Evolutionary conservation across 2,329 filamentous ascomycete species (phyloP).

Genomic region (Fonsecaea pugnacius): DNA sequence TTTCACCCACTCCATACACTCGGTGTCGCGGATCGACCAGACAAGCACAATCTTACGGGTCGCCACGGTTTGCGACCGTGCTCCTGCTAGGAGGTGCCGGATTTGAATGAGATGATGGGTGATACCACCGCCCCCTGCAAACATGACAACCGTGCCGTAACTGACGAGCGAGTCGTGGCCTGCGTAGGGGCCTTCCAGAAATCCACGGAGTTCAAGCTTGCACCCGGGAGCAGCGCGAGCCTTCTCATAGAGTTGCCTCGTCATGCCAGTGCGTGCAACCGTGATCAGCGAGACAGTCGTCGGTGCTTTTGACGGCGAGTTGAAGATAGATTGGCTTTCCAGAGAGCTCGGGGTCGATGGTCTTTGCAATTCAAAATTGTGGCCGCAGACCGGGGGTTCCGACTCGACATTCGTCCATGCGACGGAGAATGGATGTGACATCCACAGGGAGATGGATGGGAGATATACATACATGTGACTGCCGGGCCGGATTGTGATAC

Average conservation of each 20-base stretch:
- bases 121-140: slow-evolving; percentile 69
- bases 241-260: slow-evolving; percentile 62
- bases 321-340: slow-evolving; percentile 34
- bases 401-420: slow-evolving; percentile 49
- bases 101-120: slow-evolving; percentile 68
- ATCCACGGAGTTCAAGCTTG: slow-evolving; percentile 58
- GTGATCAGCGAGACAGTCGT: slow-evolving; percentile 61
- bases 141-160: slow-evolving; percentile 68
- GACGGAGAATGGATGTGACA: slow-evolving; percentile 56
- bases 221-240: slow-evolving; percentile 52
- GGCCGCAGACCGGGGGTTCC: slow-evolving; percentile 31
- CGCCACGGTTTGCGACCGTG: slow-evolving; percentile 57
- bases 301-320: slow-evolving; percentile 28
- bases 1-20: slow-evolving; percentile 66
- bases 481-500: slow-evolving; percentile 59
- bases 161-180: slow-evolving; percentile 62
- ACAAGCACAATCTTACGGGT: slow-evolving; percentile 65
- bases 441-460: slow-evolving; percentile 54
- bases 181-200: slow-evolving; percentile 67
- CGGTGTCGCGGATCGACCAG: slow-evolving; percentile 65
- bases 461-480: slow-evolving; percentile 66
- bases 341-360: slow-evolving; percentile 30
- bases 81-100: slow-evolving; percentile 61
- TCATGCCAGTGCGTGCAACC: slow-evolving; percentile 67
- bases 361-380: slow-evolving; percentile 19